Percentiles rank a stretch among this genome's conserved stretches.
These are phyloP conservation scores for Cyberlindnera japonica DNA, from an alignment of 805 yeast genomes.

Conservation along the genomic window DNA sequence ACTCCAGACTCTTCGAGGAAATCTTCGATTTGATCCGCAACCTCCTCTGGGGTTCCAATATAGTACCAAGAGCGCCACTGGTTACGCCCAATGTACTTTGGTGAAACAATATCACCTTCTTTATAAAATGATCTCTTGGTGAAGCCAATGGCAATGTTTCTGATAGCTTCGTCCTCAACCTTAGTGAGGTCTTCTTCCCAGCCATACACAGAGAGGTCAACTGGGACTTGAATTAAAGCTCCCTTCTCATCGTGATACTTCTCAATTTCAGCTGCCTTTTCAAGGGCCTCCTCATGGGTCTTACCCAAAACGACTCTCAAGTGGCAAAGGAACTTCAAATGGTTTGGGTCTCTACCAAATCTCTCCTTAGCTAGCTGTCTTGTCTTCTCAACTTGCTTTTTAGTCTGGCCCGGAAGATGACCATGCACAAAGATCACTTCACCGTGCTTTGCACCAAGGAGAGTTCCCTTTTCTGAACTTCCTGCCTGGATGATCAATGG, in stretches of 20 bases:
- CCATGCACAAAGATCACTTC: conserved; percentile 39
- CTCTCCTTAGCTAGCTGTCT: conserved; percentile 34
- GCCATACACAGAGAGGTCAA: conserved; percentile 42
- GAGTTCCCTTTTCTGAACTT: conserved; percentile 38
- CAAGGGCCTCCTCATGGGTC: conserved; percentile 42
- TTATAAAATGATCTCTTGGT: conserved; percentile 25
- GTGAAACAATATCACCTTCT: conserved; percentile 28
- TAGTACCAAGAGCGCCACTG: conserved; percentile 23
- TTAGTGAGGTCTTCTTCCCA: conserved; percentile 40
- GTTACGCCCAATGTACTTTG: conserved; percentile 29
- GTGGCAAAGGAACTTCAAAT: conserved; percentile 38
- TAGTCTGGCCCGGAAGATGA: conserved; percentile 32
- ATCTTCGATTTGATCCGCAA: conserved; percentile 39
- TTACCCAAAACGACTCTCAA: conserved; percentile 37
- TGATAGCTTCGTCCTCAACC: conserved; percentile 33
- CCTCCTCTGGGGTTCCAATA: conserved; percentile 36
- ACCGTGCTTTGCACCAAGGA: conserved; percentile 43
- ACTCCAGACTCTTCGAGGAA: conserved; percentile 39
- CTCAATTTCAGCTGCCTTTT: conserved; percentile 33
- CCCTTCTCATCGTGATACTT: conserved; percentile 38
- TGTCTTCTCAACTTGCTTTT: conserved; percentile 32
- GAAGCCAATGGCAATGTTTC: conserved; percentile 30
- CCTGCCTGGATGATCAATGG: conserved; percentile 48
- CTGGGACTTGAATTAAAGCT: conserved; percentile 42
- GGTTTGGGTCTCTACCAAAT: conserved; percentile 36